Base-by-base conservation (phyloP, 768 basidiomycete genomes). In the Melanogaster broomeanus region DNA sequence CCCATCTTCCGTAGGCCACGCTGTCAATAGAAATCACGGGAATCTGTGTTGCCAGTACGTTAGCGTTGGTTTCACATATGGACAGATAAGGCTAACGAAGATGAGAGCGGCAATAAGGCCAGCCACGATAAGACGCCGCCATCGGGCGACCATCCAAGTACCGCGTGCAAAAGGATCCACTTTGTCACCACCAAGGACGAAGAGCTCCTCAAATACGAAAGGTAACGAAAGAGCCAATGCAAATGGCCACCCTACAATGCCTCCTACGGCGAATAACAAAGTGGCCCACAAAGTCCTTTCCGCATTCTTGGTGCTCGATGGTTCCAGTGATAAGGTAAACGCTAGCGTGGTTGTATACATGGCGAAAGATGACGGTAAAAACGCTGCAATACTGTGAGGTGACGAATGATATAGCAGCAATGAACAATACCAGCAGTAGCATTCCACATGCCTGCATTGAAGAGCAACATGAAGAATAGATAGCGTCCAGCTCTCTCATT, bases 201-300 rank as follows among this genome's bases (percentile, higher is more conserved):
- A 89, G 19, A 98, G 73, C 66, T 98, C 93, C 66, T 98, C 97
- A 41, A 91, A 68, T 12, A 95, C 83, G 60, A 96, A 95, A 2
- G 97, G 97, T 13, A 97, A 71, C 0, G 91, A 83, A 7, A 98
- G 77, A 1, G 90, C 85, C 16, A 93, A 77, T n/a, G 90, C 78
- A 67, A 99, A 99, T 6, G 97, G 97, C 97, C 97, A 99, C 6
- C 96, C 97, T 30, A 98, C 81, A 44, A 98, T 81, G 2, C 85
- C 91, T 6, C 92, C 95, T 6, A 83, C 65, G 2, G 90, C 92
- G 64, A 93, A 91, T 42, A 78, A 70, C 41, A 87, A 52, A 0
- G 90, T 90, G 0, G 89, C 83, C 8, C 77, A 70, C 24, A 88
- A 66, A 10, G 88, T 85, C 30, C 88, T 77, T 41, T 73, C 74